Base-by-base conservation (phyloP, 768 basidiomycete genomes). In the Pleurotus eryngii region DNA sequence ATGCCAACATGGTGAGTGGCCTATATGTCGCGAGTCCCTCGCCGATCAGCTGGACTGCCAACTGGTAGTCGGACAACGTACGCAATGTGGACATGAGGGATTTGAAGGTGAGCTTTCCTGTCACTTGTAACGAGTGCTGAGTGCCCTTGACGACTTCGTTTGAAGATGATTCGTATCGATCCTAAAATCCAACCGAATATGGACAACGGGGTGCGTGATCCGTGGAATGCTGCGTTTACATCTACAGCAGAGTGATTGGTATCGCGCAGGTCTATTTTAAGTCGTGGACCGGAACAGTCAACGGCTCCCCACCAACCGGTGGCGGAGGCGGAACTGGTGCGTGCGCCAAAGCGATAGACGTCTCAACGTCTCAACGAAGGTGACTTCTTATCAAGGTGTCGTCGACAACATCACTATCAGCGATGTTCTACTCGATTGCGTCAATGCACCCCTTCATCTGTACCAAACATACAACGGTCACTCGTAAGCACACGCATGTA, bases 131-230 rank as follows among this genome's bases (percentile, higher is more conserved):
- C 5, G 24, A 11, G 30, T 35, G 30, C 11, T 4, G 30, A 35
- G 30, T 11, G 30, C 11, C 30, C 30, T 35, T 11, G 11, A 35
- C 30, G 30, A 35, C 30, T 45, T 45, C n/a, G 38, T 12, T 8
- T 39, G 8, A 48, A 82, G 79, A 71, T 83, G 59, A 68, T 78
- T 20, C 76, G 81, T 5, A 74, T 83, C 20, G 71, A 77, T 58
- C 63, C 78, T 1, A 67, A 68, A n/a, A 71, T 81, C 7, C 82
- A 85, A 62, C 83, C 83, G 11, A 80, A 82, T 67, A 83, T 83
- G 81, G 70, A 64, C 1, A 76, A 74, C 53, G 83, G 81, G 22
- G 81, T 83, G 56, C 61, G 73, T 59, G 18, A 4, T 27, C 9
- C 27, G 40, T 15, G 35, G 7, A 30, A 24, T 18, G 9, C 3